Evolutionary conservation across 2,329 filamentous ascomycete species (phyloP).

Genomic region (Fusarium staphyleae): DNA sequence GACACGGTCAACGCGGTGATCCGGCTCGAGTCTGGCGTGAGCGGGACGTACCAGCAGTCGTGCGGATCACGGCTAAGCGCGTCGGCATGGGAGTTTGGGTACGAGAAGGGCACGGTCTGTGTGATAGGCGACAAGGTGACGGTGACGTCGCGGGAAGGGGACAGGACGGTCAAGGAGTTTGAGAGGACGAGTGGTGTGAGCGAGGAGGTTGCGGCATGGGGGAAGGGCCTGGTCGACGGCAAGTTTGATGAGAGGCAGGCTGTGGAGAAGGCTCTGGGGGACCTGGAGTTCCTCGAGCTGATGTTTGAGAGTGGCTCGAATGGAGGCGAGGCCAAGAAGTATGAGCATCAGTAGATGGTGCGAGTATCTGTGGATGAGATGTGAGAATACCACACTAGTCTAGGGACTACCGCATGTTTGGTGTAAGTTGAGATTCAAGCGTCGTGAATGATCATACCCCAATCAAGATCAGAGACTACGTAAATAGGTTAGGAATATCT

Average conservation of each 20-base stretch:
- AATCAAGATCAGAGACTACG: too few species aligned
- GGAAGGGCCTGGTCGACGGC: constrained; percentile 57
- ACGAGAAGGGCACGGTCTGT: constrained; percentile 63
- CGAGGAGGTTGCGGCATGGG: constrained; percentile 69
- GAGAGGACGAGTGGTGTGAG: constrained; percentile 61
- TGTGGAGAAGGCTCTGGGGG: constrained; percentile 64
- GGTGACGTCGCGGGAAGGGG: constrained; percentile 47
- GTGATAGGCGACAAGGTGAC: constrained; percentile 55
- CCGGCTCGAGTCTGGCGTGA: constrained; percentile 59
- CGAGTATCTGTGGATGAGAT: neutral
- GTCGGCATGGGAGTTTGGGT: constrained; percentile 63
- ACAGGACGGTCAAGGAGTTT: constrained; percentile 51
- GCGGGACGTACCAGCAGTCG: constrained; percentile 64
- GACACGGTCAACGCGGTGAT: constrained; percentile 70
- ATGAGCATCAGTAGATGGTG: constrained; percentile 47
- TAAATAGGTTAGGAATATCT: too few species aligned
- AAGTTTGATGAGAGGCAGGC: constrained; percentile 58
- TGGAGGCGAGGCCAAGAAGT: constrained; percentile 49
- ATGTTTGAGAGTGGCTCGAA: constrained; percentile 58
- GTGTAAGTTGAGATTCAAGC: too few species aligned
- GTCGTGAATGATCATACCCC: too few species aligned
- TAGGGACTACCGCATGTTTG: too few species aligned
- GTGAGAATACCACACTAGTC: too few species aligned
- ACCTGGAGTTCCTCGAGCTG: constrained; percentile 65
- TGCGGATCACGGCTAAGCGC: constrained; percentile 62